A percentile compares a stretch with the other conserved stretches of the same genome.
phyloP scores from a whole-genome alignment of 345 rosid species.

The Brassica carinata region DNA sequence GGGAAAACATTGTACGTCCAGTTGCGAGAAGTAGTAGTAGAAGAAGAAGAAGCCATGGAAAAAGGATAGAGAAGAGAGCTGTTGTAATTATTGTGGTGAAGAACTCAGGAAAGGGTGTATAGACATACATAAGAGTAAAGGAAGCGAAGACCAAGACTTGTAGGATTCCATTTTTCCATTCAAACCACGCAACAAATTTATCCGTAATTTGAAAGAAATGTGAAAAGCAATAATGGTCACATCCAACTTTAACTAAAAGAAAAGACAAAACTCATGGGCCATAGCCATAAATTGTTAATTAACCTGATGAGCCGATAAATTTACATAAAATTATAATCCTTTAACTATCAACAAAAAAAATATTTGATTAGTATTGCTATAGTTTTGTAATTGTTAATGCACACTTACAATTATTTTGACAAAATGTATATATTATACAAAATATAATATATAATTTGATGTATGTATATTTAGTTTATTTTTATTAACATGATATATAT shows the following conservation, averaged over 20 bases:
- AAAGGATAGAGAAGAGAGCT: neutral
- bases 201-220: too few relatives aligned
- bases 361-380: too few relatives aligned
- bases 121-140: neutral
- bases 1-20: neutral
- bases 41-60: conserved; percentile 8
- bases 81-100: neutral
- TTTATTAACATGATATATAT: too few relatives aligned
- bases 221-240: neutral
- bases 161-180: neutral
- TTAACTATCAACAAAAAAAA: too few relatives aligned
- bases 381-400: too few relatives aligned
- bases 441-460: too few relatives aligned
- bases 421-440: too few relatives aligned
- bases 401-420: too few relatives aligned
- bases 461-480: too few relatives aligned
- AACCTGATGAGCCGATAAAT: too few relatives aligned
- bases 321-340: too few relatives aligned
- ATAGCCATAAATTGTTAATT: neutral
- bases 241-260: neutral
- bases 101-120: neutral
- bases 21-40: neutral
- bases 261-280: neutral
- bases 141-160: neutral
- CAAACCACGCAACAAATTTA: too few relatives aligned